Evolutionary conservation across 1,284 basidiomycete genomes (phyloP).

Genomic region (Apiotrichum siamense): DNA sequence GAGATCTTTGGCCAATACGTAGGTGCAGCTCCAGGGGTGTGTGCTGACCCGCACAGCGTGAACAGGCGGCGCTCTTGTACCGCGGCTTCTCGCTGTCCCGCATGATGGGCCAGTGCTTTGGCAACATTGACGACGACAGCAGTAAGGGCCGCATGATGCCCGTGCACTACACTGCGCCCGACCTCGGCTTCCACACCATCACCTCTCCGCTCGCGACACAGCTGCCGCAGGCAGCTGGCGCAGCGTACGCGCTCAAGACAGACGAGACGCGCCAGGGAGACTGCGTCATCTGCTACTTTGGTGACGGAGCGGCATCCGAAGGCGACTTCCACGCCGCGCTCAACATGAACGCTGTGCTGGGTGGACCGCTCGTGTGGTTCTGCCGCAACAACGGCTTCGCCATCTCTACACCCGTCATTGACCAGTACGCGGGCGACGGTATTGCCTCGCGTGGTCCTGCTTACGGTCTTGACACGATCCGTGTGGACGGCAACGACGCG

Average conservation of each 20-base stretch:
- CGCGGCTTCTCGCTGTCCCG: conserved; percentile 67
- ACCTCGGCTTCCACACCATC: conserved; percentile 86
- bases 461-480: conserved; percentile 85
- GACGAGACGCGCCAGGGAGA: conserved; percentile 66
- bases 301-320: conserved; percentile 58
- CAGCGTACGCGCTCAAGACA: conserved; percentile 80
- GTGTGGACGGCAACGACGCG: conserved; percentile 91
- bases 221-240: conserved; percentile 91
- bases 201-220: conserved; percentile 92
- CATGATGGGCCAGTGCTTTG: conserved; percentile 83
- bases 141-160: conserved; percentile 88
- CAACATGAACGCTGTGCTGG: conserved; percentile 51
- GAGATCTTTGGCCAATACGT: conserved; percentile 61
- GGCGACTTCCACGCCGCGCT: conserved; percentile 55
- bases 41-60: conserved; percentile 55
- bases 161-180: conserved; percentile 77
- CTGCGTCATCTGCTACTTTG: conserved; percentile 85
- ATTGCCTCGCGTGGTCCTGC: conserved; percentile 85
- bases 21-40: neutral
- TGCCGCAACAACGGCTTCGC: conserved; percentile 61
- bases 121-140: conserved; percentile 70
- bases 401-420: conserved; percentile 82
- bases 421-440: conserved; percentile 90
- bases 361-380: conserved; percentile 46
- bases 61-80: conserved; percentile 84